These are phyloP conservation scores for Auriscalpium microsporum DNA, from an alignment of 768 basidiomycete genomes.

Conservation along the genomic window DNA sequence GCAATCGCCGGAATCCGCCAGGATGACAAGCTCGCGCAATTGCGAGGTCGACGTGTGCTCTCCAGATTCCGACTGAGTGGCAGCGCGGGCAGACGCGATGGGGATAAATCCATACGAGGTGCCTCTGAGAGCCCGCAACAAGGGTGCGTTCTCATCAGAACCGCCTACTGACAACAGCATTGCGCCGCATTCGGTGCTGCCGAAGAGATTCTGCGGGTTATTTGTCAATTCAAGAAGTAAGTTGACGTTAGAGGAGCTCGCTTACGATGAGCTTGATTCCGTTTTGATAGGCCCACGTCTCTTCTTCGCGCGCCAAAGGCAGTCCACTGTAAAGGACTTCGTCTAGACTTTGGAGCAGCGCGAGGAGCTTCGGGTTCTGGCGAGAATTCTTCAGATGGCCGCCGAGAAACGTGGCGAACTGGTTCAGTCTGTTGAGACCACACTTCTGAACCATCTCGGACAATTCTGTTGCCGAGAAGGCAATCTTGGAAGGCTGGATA, in stretches of 20 bases:
- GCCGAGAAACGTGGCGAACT: slow-evolving; percentile 64
- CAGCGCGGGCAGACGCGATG: slow-evolving; percentile 30
- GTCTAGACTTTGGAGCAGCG: slow-evolving; percentile 45
- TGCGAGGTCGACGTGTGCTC: slow-evolving; percentile 45
- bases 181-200: slow-evolving; percentile 72
- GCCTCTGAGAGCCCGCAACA: slow-evolving; percentile 51
- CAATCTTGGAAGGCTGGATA: slow-evolving; percentile 58
- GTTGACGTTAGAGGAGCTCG: not conserved
- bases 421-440: slow-evolving; percentile 65
- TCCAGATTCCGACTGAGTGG: slow-evolving; percentile 25
- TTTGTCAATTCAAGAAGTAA: no score
- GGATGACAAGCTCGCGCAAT: slow-evolving; percentile 63
- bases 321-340: slow-evolving; percentile 63
- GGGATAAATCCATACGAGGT: slow-evolving; percentile 64
- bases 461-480: slow-evolving; percentile 61
- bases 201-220: slow-evolving; percentile 58
- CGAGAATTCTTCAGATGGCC: slow-evolving; percentile 54
- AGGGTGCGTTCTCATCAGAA: slow-evolving; percentile 38
- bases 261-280: slow-evolving; percentile 58
- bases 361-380: slow-evolving; percentile 51
- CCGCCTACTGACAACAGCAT: slow-evolving; percentile 57
- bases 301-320: slow-evolving; percentile 56
- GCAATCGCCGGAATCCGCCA: slow-evolving; percentile 59
- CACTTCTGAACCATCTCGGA: slow-evolving; percentile 61
- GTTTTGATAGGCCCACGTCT: slow-evolving; percentile 58